Conservation (phyloP, 306 rosid genomes). For the Mimosa pudica region DNA sequence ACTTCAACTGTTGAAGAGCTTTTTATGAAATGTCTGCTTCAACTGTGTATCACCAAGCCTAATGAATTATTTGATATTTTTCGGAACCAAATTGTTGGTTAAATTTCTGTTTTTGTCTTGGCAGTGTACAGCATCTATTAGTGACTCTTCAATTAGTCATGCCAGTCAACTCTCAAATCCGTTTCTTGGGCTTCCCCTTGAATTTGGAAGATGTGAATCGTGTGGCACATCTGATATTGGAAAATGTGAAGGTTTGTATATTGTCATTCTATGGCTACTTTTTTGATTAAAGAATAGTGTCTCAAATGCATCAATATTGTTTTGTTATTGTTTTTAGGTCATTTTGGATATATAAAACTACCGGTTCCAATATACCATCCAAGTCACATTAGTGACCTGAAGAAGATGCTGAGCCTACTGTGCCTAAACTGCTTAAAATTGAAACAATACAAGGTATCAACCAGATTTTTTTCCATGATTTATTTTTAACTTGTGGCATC, state of each 20-base stretch:
- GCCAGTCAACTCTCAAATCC: slow-evolving; percentile 89
- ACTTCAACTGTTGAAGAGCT: not conserved
- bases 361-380: slow-evolving; percentile 92
- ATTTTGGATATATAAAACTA: slow-evolving; percentile 85
- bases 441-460: slow-evolving; percentile 72
- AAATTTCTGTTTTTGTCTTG: slow-evolving; percentile 31
- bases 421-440: slow-evolving; percentile 78
- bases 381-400: slow-evolving; percentile 73
- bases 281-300: slow-evolving; percentile 10
- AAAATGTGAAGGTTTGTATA: slow-evolving; percentile 78
- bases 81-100: slow-evolving; percentile 16
- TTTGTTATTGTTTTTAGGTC: slow-evolving; percentile 60
- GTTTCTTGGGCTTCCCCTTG: slow-evolving; percentile 91
- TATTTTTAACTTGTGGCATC: not conserved
- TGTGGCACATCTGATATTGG: slow-evolving; percentile 91
- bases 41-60: slow-evolving; percentile 4
- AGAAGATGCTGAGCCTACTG: slow-evolving; percentile 62
- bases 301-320: slow-evolving; percentile 12
- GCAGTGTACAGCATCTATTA: slow-evolving; percentile 82
- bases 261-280: slow-evolving; percentile 22
- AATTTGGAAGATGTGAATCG: slow-evolving; percentile 87
- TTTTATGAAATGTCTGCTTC: slow-evolving; percentile 7
- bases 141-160: slow-evolving; percentile 73
- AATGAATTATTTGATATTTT: not conserved
- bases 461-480: slow-evolving; percentile 13